Evolutionary conservation across 208 protist genomes (phyloP).

Genomic region (Trypanosoma scelopori): DNA sequence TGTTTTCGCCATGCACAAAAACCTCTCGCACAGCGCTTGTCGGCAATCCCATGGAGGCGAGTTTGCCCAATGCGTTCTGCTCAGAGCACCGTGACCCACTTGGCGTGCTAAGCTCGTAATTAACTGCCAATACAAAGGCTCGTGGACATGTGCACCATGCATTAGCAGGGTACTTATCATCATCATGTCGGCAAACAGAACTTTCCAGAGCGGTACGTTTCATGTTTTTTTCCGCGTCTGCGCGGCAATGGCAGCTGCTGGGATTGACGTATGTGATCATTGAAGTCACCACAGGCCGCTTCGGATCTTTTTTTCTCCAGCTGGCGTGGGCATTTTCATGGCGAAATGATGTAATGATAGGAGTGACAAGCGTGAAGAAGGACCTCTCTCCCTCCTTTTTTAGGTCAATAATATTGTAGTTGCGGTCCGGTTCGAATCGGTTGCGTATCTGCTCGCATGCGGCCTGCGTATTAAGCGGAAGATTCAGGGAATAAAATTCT

Average conservation of each 20-base stretch:
- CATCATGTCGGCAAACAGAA: neutral
- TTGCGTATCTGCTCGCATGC: conserved; percentile 71
- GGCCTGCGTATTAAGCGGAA: conserved; percentile 54
- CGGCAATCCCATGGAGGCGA: conserved; percentile 73
- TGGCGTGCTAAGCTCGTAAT: conserved; percentile 91
- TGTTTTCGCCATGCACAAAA: conserved; percentile 78
- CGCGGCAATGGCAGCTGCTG: conserved; percentile 53
- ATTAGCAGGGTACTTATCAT: conserved; percentile 18
- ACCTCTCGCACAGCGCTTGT: conserved; percentile 82
- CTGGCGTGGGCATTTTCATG: conserved; percentile 64
- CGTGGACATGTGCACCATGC: conserved; percentile 82
- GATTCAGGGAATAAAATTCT: conserved; percentile 49
- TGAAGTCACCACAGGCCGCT: conserved; percentile 79
- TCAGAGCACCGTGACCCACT: conserved; percentile 89
- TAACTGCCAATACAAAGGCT: conserved; percentile 71
- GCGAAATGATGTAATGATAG: conserved; percentile 51
- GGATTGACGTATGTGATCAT: conserved; percentile 85
- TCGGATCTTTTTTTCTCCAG: conserved; percentile 86
- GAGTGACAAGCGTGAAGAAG: conserved; percentile 51
- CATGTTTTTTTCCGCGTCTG: neutral
- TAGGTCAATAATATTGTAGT: conserved; percentile 63
- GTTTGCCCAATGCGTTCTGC: conserved; percentile 87
- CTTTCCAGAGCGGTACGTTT: neutral
- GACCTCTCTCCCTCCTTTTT: conserved; percentile 47
- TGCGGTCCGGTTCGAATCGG: conserved; percentile 57